Percentiles rank a stretch among this genome's conserved stretches.
These are phyloP conservation scores for Trichosporon coremiiforme DNA, from an alignment of 1,284 basidiomycete species.

Conservation along the genomic window DNA sequence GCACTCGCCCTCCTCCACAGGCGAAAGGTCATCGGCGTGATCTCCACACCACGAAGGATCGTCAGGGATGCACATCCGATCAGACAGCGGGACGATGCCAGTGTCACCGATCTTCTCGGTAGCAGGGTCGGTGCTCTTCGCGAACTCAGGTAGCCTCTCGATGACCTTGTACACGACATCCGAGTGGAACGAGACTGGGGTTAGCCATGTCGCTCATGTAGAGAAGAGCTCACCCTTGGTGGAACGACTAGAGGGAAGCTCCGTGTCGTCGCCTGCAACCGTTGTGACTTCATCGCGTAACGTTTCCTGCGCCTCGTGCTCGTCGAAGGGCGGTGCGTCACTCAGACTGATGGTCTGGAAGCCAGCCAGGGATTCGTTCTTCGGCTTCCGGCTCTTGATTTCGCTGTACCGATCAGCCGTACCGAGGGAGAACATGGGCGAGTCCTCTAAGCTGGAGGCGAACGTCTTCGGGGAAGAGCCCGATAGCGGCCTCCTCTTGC, in stretches of 20 bases:
- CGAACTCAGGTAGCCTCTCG: slow-evolving; percentile 25
- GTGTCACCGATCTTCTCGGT: slow-evolving; percentile 8
- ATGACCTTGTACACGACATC: slow-evolving; percentile 23
- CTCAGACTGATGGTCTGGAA: not conserved
- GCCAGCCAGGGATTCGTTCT: not conserved
- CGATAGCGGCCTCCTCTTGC: not conserved
- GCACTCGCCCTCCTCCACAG: slow-evolving; percentile 10
- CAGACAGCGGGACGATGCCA: not conserved
- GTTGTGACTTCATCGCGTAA: not conserved
- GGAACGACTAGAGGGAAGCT: not conserved
- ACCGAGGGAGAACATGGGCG: slow-evolving; percentile 1
- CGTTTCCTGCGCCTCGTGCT: not conserved
- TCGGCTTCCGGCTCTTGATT: not conserved
- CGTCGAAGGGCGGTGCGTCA: not conserved
- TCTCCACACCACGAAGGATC: slow-evolving; percentile 6
- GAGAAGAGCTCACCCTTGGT: slow-evolving; percentile 4
- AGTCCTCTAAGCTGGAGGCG: slow-evolving; percentile 15
- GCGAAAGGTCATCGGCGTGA: slow-evolving; percentile 9
- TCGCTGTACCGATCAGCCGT: slow-evolving; percentile 1
- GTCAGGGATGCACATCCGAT: slow-evolving; percentile 10
- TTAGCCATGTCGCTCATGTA: not conserved
- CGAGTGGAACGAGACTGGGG: slow-evolving; percentile 21
- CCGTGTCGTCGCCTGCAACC: not conserved
- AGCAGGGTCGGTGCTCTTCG: not conserved
- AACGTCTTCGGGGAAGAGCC: not conserved